phyloP scores from a whole-genome alignment of 768 basidiomycete genomes.

The Amanita muscaria region DNA sequence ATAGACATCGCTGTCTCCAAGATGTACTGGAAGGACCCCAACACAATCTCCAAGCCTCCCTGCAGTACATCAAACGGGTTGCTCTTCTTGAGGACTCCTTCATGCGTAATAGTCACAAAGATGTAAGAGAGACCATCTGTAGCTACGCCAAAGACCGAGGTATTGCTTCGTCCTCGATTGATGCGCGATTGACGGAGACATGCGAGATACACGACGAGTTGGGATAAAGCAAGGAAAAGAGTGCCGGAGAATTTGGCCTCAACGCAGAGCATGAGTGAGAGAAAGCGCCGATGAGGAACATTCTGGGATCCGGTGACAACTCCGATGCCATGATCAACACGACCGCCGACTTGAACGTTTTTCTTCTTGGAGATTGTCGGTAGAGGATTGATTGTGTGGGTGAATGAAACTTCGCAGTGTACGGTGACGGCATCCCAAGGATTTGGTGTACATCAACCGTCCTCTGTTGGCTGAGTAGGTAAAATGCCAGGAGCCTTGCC shows the following conservation, averaged over 20 bases:
- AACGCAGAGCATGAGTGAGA: slow-evolving; percentile 13
- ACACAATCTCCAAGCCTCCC: slow-evolving; percentile 8
- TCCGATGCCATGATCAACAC: slow-evolving; percentile 1
- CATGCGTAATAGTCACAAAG: too few species aligned
- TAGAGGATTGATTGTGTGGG: slow-evolving; percentile 8
- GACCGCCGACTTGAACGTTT: neutral
- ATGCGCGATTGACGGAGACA: slow-evolving; percentile 14
- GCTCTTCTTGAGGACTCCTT: too few species aligned
- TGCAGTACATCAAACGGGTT: slow-evolving; percentile 9
- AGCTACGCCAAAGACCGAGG: slow-evolving; percentile 13
- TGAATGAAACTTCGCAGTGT: slow-evolving; percentile 14
- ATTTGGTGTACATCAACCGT: slow-evolving; percentile 8
- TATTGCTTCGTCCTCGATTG: slow-evolving; percentile 10
- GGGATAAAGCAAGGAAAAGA: slow-evolving; percentile 9
- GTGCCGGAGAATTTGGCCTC: slow-evolving; percentile 8
- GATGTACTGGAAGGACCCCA: slow-evolving; percentile 12
- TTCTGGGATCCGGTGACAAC: neutral
- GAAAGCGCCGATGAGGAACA: slow-evolving; percentile 7
- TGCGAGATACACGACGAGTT: slow-evolving; percentile 14
- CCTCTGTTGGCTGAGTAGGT: neutral
- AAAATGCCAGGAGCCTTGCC: too few species aligned
- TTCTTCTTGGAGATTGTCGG: too few species aligned
- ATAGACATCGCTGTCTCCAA: slow-evolving; percentile 7
- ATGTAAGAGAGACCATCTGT: slow-evolving; percentile 12
- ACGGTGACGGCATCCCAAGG: slow-evolving; percentile 13